phyloP scores from a whole-genome alignment of 2,329 filamentous ascomycete species.

The Fusarium tricinctum region DNA sequence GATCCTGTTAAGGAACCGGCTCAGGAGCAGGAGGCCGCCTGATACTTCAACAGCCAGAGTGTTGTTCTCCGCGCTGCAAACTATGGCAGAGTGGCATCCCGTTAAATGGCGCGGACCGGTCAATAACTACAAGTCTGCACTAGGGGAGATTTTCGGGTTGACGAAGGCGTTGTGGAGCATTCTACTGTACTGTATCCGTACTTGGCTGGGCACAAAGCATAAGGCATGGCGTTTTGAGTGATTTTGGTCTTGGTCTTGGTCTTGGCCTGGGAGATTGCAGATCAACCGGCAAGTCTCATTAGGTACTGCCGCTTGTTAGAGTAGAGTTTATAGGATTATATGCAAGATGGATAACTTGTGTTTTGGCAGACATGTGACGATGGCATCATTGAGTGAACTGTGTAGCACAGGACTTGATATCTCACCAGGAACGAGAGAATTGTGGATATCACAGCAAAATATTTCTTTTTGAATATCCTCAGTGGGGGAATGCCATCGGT shows the following conservation, averaged over 20 bases:
- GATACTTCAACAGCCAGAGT: background rate
- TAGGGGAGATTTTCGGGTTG: conserved; percentile 30
- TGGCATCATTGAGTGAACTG: conserved; percentile 20
- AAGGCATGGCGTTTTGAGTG: conserved; percentile 37
- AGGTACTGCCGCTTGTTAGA: conserved; percentile 7
- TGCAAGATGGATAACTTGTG: conserved; percentile 22
- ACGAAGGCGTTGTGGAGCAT: conserved; percentile 45
- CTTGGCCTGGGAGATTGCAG: conserved; percentile 28
- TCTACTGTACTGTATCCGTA: conserved; percentile 15
- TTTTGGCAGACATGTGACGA: conserved; percentile 3
- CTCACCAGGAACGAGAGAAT: background rate
- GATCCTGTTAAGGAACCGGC: conserved; percentile 48
- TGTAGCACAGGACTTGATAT: background rate
- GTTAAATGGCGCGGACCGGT: conserved; percentile 18
- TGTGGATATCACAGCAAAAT: background rate
- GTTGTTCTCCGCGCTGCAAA: conserved; percentile 7
- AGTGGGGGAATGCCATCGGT: conserved; percentile 4
- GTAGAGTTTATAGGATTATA: conserved; percentile 18
- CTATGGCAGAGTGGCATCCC: conserved; percentile 15
- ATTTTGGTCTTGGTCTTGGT: conserved; percentile 3
- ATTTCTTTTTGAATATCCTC: conserved; percentile 6
- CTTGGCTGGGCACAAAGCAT: conserved; percentile 43
- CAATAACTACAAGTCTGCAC: conserved; percentile 9
- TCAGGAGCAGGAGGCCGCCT: conserved; percentile 33
- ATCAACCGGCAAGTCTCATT: conserved; percentile 24